These are phyloP conservation scores for Lactuca saligna DNA, from an alignment of 129 eudicot genomes.

Conservation along the genomic window DNA sequence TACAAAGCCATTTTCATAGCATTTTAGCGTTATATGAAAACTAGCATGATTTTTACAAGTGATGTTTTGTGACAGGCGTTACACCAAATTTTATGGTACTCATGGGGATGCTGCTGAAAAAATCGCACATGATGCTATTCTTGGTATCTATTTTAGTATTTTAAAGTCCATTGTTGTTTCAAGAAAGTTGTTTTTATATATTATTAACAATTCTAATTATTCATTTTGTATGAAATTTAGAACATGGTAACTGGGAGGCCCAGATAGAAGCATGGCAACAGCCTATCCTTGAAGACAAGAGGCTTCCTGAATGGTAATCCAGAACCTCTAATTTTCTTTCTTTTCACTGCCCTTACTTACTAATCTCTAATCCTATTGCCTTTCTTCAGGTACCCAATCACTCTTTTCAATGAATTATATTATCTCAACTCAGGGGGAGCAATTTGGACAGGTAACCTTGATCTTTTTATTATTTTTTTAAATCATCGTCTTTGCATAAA, in stretches of 20 bases:
- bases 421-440: conserved; percentile 92
- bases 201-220: conserved; percentile 1
- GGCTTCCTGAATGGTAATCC: conserved; percentile 76
- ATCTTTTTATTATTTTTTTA: neutral
- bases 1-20: too few relatives aligned
- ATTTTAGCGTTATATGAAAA: neutral
- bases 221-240: conserved; percentile 35
- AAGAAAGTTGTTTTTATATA: conserved; percentile 11
- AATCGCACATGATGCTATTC: conserved; percentile 85
- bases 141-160: conserved; percentile 34
- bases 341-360: conserved; percentile 16
- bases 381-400: conserved; percentile 73
- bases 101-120: conserved; percentile 66
- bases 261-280: conserved; percentile 87
- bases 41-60: conserved; percentile 24
- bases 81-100: conserved; percentile 82
- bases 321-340: conserved; percentile 21
- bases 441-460: conserved; percentile 82
- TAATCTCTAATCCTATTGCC: conserved; percentile 24
- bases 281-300: conserved; percentile 75
- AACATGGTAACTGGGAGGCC: conserved; percentile 69
- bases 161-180: too few relatives aligned
- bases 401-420: conserved; percentile 95
- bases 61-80: conserved; percentile 56
- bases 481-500: conserved; percentile 29